Evolutionary conservation across 495 filamentous ascomycete genomes (phyloP).

Genomic region (Tuber magnatum): DNA sequence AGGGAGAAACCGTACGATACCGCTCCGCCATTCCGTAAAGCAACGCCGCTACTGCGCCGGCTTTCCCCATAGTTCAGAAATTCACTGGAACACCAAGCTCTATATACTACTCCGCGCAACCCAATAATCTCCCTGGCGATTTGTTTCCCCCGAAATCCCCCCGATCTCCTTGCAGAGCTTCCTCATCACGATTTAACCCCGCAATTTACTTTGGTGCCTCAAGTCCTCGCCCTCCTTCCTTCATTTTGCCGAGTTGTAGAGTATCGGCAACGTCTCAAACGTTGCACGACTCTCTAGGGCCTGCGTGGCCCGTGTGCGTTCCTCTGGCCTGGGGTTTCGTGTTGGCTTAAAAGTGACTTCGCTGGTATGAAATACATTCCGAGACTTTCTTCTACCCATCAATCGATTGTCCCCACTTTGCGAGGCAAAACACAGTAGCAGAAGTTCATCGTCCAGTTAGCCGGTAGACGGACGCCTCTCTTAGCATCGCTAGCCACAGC

Average conservation of each 20-base stretch:
- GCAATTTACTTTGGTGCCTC: background rate
- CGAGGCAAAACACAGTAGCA: constrained; percentile 3
- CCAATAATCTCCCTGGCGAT: background rate
- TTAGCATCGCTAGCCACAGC: background rate
- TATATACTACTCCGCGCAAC: background rate
- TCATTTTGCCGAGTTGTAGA: background rate
- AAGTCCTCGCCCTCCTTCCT: background rate
- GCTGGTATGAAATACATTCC: background rate
- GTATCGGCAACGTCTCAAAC: background rate
- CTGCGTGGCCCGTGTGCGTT: background rate
- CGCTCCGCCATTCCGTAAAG: background rate
- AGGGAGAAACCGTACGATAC: background rate
- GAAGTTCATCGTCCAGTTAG: background rate
- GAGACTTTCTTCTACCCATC: background rate
- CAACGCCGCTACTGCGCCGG: background rate
- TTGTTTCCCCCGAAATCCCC: background rate
- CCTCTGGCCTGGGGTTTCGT: background rate
- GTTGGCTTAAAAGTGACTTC: background rate
- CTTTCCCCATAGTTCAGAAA: background rate
- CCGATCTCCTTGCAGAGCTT: background rate
- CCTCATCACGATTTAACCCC: background rate
- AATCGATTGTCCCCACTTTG: background rate
- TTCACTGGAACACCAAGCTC: background rate
- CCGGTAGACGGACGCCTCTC: background rate
- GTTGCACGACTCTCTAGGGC: background rate